phyloP scores from a whole-genome alignment of 306 rosid species.

The Abrus pulchellus region DNA sequence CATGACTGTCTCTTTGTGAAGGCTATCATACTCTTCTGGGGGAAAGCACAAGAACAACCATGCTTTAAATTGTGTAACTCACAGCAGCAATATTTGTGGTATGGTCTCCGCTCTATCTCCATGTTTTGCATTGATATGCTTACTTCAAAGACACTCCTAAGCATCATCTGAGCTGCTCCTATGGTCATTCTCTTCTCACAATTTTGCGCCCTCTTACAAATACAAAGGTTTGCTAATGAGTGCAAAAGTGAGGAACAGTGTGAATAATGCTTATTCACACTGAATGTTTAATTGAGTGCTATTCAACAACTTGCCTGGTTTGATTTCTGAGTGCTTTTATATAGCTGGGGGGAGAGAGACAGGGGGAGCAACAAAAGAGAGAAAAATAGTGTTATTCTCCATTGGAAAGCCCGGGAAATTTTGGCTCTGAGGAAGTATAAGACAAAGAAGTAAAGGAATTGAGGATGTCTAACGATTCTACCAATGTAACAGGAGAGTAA shows the following conservation, averaged over 20 bases:
- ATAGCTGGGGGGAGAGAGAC: neutral
- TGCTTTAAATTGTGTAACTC: constrained; percentile 51
- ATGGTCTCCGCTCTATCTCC: constrained; percentile 62
- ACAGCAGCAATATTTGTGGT: constrained; percentile 67
- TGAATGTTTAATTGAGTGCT: neutral
- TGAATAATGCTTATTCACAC: neutral
- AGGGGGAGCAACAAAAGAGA: too few relatives aligned
- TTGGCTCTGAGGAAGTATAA: too few relatives aligned
- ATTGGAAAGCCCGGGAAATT: too few relatives aligned
- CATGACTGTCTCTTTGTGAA: constrained; percentile 47
- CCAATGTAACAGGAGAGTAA: neutral
- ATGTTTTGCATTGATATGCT: constrained; percentile 50
- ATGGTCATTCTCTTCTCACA: constrained; percentile 31
- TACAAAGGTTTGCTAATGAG: too few relatives aligned
- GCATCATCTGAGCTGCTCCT: constrained; percentile 42
- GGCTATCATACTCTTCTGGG: constrained; percentile 35
- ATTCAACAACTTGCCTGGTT: neutral
- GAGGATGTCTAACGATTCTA: too few relatives aligned
- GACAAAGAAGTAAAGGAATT: too few relatives aligned
- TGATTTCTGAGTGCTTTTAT: neutral
- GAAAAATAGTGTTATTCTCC: too few relatives aligned
- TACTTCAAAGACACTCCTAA: constrained; percentile 54
- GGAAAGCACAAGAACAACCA: neutral
- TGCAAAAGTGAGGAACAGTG: neutral
- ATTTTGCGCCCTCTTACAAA: neutral